These are phyloP conservation scores for Cystofilobasidium ferigula DNA, from an alignment of 768 basidiomycete genomes.

Conservation along the genomic window DNA sequence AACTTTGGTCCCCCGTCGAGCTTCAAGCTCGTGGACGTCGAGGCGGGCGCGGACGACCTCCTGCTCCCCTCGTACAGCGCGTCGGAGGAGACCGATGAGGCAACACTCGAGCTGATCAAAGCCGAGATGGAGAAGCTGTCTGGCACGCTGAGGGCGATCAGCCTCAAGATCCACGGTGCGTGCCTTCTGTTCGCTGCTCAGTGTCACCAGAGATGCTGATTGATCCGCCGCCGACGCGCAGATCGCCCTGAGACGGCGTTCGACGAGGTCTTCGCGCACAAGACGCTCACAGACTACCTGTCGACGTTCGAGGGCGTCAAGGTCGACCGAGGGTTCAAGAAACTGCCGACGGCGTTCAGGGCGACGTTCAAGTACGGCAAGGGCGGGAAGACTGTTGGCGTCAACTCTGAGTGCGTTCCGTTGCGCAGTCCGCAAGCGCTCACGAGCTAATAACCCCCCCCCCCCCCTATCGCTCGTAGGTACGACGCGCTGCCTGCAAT, in stretches of 20 bases:
- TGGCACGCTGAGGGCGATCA: background rate
- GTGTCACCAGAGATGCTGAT: too few relatives aligned
- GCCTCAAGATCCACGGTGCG: background rate
- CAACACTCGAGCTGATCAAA: background rate
- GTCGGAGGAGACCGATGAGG: background rate
- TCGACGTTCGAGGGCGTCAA: slow-evolving; percentile 7
- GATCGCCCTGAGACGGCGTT: slow-evolving; percentile 17
- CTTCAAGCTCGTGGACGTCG: background rate
- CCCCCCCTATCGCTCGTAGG: background rate
- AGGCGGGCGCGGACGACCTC: background rate
- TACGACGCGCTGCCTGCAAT: slow-evolving; percentile 31
- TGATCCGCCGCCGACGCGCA: background rate
- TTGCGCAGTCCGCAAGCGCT: background rate
- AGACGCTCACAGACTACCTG: slow-evolving; percentile 3
- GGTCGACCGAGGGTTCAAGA: background rate
- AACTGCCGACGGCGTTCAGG: slow-evolving; percentile 29
- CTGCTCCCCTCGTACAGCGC: background rate
- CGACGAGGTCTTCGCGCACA: slow-evolving; percentile 18
- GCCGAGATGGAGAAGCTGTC: background rate
- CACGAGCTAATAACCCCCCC: background rate
- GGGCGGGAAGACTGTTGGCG: slow-evolving; percentile 27
- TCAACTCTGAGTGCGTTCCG: slow-evolving; percentile 27
- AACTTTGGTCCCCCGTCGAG: background rate
- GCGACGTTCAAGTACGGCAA: slow-evolving; percentile 26
- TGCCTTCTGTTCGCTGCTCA: background rate